These are phyloP conservation scores for Daldinia sp. DNA, from an alignment of 2,329 filamentous ascomycete species.

Conservation along the genomic window DNA sequence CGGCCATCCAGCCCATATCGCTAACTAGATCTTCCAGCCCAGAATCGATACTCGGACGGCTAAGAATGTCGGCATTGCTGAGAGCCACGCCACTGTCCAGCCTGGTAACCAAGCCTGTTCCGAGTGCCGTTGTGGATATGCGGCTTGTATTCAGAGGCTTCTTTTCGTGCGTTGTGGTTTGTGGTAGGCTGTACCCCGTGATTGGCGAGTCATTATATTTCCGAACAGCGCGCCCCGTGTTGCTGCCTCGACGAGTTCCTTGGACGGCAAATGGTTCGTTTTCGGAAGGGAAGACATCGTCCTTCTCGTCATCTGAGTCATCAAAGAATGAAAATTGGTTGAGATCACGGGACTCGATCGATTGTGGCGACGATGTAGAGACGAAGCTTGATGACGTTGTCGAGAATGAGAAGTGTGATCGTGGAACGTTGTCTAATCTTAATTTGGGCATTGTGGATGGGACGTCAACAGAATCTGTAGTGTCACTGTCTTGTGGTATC, in stretches of 20 bases:
- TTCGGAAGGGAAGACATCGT: slow-evolving; percentile 52
- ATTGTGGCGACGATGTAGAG: slow-evolving; percentile 55
- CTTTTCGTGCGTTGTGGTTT: slow-evolving; percentile 44
- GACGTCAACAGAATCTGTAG: slow-evolving; percentile 32
- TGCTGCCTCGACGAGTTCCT: slow-evolving; percentile 38
- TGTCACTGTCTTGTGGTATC: slow-evolving; percentile 30
- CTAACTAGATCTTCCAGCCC: slow-evolving; percentile 54
- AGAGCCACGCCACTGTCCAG: slow-evolving; percentile 45
- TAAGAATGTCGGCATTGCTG: slow-evolving; percentile 46
- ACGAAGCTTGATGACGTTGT: slow-evolving; percentile 47
- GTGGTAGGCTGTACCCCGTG: slow-evolving; percentile 64
- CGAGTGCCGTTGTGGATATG: slow-evolving; percentile 37
- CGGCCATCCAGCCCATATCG: slow-evolving; percentile 66
- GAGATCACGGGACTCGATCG: slow-evolving; percentile 52
- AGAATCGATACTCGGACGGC: slow-evolving; percentile 49
- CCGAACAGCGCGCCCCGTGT: slow-evolving; percentile 45
- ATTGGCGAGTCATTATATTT: slow-evolving; percentile 46
- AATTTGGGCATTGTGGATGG: slow-evolving; percentile 23
- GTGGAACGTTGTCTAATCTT: slow-evolving; percentile 43
- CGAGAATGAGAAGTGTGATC: slow-evolving; percentile 50
- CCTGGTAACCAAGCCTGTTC: slow-evolving; percentile 50
- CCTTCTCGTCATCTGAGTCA: slow-evolving; percentile 60
- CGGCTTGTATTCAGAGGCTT: slow-evolving; percentile 44
- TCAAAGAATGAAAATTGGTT: slow-evolving; percentile 61
- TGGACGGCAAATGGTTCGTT: slow-evolving; percentile 53